Percentiles rank a stretch among this genome's conserved stretches.
Conservation (phyloP, 208 protist genomes). For the Jaenimonas drosophilae region DNA sequence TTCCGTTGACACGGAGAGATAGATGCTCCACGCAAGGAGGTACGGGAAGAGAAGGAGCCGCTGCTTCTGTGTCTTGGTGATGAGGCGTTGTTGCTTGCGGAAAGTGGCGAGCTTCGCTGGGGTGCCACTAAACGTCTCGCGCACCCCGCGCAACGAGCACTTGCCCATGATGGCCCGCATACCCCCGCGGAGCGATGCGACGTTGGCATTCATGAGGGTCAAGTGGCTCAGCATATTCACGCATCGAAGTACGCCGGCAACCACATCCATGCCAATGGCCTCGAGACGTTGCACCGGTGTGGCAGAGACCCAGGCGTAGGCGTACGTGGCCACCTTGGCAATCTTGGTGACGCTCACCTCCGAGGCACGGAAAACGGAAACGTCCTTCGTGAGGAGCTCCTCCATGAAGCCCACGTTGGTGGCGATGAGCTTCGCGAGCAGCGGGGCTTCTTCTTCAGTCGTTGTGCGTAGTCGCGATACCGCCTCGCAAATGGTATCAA, state of each 20-base stretch:
- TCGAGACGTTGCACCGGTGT: slow-evolving; percentile 69
- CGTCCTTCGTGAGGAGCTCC: slow-evolving; percentile 45
- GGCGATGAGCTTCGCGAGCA: slow-evolving; percentile 59
- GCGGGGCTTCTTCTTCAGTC: slow-evolving; percentile 28
- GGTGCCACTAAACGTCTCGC: slow-evolving; percentile 41
- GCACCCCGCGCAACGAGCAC: slow-evolving; percentile 45
- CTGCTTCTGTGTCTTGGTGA: slow-evolving; percentile 77
- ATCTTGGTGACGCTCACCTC: slow-evolving; percentile 57
- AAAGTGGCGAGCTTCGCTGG: slow-evolving; percentile 53
- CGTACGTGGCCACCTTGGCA: slow-evolving; percentile 52
- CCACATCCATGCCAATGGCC: slow-evolving; percentile 56
- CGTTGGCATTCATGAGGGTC: slow-evolving; percentile 36
- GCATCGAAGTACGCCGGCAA: slow-evolving; percentile 49
- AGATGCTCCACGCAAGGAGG: slow-evolving; percentile 55
- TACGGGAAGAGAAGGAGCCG: slow-evolving; percentile 75
- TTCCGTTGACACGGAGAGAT: slow-evolving; percentile 22
- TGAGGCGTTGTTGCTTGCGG: slow-evolving; percentile 31
- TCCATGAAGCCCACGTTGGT: slow-evolving; percentile 63
- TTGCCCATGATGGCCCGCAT: slow-evolving; percentile 47
- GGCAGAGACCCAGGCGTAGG: slow-evolving; percentile 66
- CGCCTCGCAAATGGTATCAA: slow-evolving; percentile 71
- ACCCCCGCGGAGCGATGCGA: slow-evolving; percentile 20
- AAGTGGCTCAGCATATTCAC: slow-evolving; percentile 60
- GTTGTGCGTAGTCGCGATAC: slow-evolving; percentile 57
- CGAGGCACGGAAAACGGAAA: slow-evolving; percentile 62